Conservation (phyloP, 1,139 yeast species). For the Taphrina wiesneri region DNA sequence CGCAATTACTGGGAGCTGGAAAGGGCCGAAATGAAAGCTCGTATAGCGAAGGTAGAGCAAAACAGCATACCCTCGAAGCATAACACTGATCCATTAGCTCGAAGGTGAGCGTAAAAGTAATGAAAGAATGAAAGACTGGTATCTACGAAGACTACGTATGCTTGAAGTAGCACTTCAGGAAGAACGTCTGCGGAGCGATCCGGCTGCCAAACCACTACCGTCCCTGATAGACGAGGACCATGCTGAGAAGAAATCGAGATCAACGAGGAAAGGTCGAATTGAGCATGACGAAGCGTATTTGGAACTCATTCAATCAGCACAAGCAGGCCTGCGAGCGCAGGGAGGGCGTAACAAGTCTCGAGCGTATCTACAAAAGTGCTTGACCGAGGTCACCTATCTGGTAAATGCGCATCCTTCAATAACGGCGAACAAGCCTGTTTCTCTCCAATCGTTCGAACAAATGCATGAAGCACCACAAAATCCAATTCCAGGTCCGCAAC, state of each 20-base stretch:
- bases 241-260: background rate
- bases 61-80: background rate
- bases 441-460: background rate
- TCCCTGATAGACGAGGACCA: conserved; percentile 3
- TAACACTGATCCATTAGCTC: background rate
- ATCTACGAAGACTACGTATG: conserved; percentile 17
- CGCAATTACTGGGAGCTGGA: conserved; percentile 60
- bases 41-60: conserved; percentile 19
- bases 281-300: conserved; percentile 11
- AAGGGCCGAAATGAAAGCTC: conserved; percentile 54
- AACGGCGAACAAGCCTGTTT: background rate
- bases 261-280: background rate
- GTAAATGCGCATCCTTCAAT: conserved; percentile 9
- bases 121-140: conserved; percentile 31
- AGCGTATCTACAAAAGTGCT: conserved; percentile 25
- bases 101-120: conserved; percentile 30
- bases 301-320: conserved; percentile 5
- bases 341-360: conserved; percentile 23
- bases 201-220: background rate
- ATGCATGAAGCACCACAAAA: background rate
- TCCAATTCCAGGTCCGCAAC: background rate
- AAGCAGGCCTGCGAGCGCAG: conserved; percentile 10
- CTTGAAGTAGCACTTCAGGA: conserved; percentile 23
- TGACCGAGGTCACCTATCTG: conserved; percentile 30
- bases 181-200: conserved; percentile 17